Evolutionary conservation across 1,284 basidiomycete genomes (phyloP).

Genomic region (Peniophora sp.): DNA sequence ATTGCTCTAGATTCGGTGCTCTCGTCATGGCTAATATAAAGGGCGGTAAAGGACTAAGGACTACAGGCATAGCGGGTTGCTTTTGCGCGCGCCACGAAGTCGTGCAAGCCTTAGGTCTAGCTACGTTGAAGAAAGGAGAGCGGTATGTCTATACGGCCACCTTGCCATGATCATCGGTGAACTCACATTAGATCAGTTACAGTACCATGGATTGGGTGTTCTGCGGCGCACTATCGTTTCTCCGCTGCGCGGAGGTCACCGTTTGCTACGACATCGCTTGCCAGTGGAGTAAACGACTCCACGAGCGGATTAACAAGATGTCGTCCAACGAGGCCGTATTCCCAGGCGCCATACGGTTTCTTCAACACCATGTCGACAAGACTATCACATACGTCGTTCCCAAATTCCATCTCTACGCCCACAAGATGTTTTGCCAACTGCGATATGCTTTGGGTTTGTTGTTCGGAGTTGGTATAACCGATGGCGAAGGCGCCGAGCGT

Average conservation of each 20-base stretch:
- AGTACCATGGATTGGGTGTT: conserved; percentile 31
- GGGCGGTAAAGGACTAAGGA: conserved; percentile 14
- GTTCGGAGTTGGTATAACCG: conserved; percentile 13
- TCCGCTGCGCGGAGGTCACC: conserved; percentile 9
- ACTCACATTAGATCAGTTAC: conserved; percentile 14
- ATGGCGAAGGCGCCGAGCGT: conserved; percentile 22
- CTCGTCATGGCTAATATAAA: conserved; percentile 18
- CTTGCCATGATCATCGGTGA: too few species aligned
- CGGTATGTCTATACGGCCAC: too few species aligned
- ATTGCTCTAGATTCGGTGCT: conserved; percentile 12
- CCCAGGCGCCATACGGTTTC: background rate
- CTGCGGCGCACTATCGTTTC: conserved; percentile 12
- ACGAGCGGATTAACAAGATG: conserved; percentile 5
- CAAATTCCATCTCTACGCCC: conserved; percentile 19
- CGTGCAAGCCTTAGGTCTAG: conserved; percentile 21
- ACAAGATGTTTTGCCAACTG: conserved; percentile 14
- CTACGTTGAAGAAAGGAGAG: conserved; percentile 30
- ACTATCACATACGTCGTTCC: conserved; percentile 12
- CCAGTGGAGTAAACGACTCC: conserved; percentile 21
- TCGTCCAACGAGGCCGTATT: background rate
- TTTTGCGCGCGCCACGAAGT: conserved; percentile 26
- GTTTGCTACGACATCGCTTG: conserved; percentile 29
- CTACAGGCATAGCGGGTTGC: conserved; percentile 23
- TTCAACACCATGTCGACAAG: conserved; percentile 2
- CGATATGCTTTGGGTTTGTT: conserved; percentile 17